phyloP scores from a whole-genome alignment of 73 alveolate genomes.

The Tetrahymena malaccensis region DNA sequence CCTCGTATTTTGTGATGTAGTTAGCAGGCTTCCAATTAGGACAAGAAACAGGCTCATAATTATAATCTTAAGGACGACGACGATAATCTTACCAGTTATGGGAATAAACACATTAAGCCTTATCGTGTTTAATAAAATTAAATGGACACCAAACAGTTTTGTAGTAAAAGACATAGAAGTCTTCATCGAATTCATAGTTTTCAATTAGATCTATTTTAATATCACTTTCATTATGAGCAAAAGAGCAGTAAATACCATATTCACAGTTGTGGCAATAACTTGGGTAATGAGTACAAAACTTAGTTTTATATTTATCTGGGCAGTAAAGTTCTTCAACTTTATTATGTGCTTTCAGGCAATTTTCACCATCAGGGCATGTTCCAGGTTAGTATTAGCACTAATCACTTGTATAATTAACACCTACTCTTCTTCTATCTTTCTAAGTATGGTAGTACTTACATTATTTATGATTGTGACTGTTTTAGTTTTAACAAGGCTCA shows the following conservation, averaged over 20 bases:
- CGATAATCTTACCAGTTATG: slow-evolving; percentile 95
- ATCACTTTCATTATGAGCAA: slow-evolving; percentile 76
- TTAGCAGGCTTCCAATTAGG: slow-evolving; percentile 60
- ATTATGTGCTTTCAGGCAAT: slow-evolving; percentile 69
- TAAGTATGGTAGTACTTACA: slow-evolving; percentile 61
- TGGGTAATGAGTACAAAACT: slow-evolving; percentile 73
- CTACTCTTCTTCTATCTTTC: slow-evolving; percentile 51
- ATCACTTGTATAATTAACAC: slow-evolving; percentile 47
- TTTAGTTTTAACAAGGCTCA: slow-evolving; percentile 55
- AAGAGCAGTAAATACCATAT: slow-evolving; percentile 75
- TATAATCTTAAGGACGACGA: slow-evolving; percentile 77
- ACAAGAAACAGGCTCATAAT: slow-evolving; percentile 57
- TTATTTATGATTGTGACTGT: slow-evolving; percentile 62
- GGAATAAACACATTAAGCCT: slow-evolving; percentile 90
- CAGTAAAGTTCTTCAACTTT: slow-evolving; percentile 80
- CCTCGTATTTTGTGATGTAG: slow-evolving; percentile 53
- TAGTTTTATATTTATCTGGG: slow-evolving; percentile 75
- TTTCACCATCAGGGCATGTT: slow-evolving; percentile 61
- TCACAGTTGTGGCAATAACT: slow-evolving; percentile 61
- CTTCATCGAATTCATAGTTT: slow-evolving; percentile 59
- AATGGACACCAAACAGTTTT: slow-evolving; percentile 96
- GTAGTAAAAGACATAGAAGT: slow-evolving; percentile 73
- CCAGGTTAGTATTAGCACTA: slow-evolving; percentile 51
- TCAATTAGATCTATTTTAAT: slow-evolving; percentile 68
- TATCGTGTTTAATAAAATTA: slow-evolving; percentile 77